A percentile compares a stretch with the other conserved stretches of the same genome.
phyloP scores from a whole-genome alignment of 345 rosid species.

The Ailanthus altissimus region DNA sequence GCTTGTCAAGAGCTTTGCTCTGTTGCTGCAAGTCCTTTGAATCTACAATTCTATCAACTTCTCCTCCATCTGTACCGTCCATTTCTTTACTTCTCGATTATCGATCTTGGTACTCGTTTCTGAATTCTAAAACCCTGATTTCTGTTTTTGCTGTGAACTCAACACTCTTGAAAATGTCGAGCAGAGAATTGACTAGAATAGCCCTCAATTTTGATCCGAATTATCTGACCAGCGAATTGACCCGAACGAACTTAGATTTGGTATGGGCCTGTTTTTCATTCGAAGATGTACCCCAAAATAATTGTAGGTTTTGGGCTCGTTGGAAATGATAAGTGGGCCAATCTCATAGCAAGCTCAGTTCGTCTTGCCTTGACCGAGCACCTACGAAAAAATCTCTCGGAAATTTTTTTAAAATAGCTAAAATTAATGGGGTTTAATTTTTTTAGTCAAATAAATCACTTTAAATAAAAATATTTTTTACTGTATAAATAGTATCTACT shows the following conservation, averaged over 20 bases:
- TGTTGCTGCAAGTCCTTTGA: constrained; percentile 96
- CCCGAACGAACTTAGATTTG: not conserved
- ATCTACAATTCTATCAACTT: constrained; percentile 57
- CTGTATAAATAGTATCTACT: too few species aligned
- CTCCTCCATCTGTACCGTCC: constrained; percentile 78
- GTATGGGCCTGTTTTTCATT: too few species aligned
- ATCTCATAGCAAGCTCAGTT: too few species aligned
- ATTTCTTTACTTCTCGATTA: constrained; percentile 26
- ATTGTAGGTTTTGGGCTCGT: not conserved
- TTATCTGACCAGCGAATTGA: not conserved
- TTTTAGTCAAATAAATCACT: too few species aligned
- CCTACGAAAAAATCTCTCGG: too few species aligned
- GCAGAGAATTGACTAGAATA: not conserved
- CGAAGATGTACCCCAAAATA: not conserved
- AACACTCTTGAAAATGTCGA: not conserved
- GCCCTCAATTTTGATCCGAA: not conserved
- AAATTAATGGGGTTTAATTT: too few species aligned
- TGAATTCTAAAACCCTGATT: constrained; percentile 29
- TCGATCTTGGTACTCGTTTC: too few species aligned
- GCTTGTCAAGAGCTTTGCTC: constrained; percentile 97
- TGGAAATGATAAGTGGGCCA: not conserved
- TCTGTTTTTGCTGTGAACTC: not conserved
- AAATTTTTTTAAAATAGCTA: too few species aligned
- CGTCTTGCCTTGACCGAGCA: not conserved
- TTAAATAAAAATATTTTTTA: too few species aligned